Base-by-base conservation (phyloP, 768 basidiomycete genomes). In the Harrya chromipes region DNA sequence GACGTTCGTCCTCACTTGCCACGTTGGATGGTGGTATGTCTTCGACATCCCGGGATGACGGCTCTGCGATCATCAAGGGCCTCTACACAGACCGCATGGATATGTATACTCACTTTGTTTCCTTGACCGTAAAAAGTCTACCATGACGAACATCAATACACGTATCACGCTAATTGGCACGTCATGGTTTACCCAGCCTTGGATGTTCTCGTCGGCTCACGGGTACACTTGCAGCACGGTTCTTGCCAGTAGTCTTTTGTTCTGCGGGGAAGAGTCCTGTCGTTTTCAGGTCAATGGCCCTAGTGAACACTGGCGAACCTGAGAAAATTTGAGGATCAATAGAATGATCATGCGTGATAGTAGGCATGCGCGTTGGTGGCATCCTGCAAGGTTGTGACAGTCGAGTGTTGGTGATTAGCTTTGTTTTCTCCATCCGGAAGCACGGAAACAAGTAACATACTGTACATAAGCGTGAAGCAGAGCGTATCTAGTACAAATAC, bases 161-260 rank as follows among this genome's bases (percentile, higher is more conserved):
- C 40, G 23, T 16, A 31, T 29, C 4, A 27, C 7, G 27, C 16
- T 31, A n/a, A 35, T 19, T 39, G 42, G 29, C 38, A 40, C 33
- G 24, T 27, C 31, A 24, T 14, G 31, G 26, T 34, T 54, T 47
- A 59, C 62, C 61, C 41, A 55, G 50, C 21, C 34, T 13, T 20
- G 50, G 34, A 27, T 36, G 49, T 24, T 50, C 58, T 31, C 8
- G 44, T 44, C 33, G 61, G 49, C 47, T 39, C 13, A 57, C 34
- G 14, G 57, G 55, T 44, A 62, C 50, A 42, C 63, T 60, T 6
- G 46, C 42, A 21, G 55, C 60, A 24, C 50, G 54, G 10, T 12
- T 38, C 16, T 27, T 53, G 8, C 14, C 40, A 42, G 34, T 7
- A 11, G 35, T 26, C 26, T 41, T 57, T 29, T 38, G 63, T 33